phyloP scores from a whole-genome alignment of 2,329 filamentous ascomycete genomes.

The Trichoderma semiorbis region DNA sequence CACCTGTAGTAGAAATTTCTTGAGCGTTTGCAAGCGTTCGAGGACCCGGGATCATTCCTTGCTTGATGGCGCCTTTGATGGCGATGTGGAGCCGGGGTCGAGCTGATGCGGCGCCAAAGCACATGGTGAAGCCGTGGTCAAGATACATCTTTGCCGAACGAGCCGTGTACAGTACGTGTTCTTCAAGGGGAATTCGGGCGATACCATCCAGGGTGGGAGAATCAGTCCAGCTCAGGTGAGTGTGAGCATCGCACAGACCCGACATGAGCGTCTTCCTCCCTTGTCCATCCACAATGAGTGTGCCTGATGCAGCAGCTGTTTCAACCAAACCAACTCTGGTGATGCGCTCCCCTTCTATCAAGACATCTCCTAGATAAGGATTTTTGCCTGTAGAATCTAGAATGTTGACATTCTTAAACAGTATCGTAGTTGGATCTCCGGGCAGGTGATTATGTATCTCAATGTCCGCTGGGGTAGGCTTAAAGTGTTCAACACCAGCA shows the following conservation, averaged over 20 bases:
- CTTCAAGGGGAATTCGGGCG: too few species aligned
- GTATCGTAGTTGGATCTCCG: background rate
- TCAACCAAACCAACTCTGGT: too few species aligned
- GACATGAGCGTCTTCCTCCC: background rate
- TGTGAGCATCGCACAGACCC: background rate
- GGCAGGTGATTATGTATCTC: background rate
- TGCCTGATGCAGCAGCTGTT: background rate
- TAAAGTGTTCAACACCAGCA: background rate
- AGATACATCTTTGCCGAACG: too few species aligned
- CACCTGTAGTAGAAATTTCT: background rate
- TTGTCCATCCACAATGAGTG: background rate
- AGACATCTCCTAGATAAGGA: too few species aligned
- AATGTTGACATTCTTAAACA: too few species aligned
- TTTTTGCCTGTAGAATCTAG: too few species aligned
- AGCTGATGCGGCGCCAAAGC: too few species aligned
- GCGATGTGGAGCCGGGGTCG: background rate
- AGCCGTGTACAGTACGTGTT: too few species aligned
- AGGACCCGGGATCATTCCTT: background rate
- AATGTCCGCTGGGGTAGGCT: background rate
- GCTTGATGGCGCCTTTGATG: background rate
- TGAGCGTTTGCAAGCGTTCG: background rate
- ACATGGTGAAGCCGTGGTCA: too few species aligned
- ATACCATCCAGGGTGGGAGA: background rate
- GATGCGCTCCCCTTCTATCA: too few species aligned
- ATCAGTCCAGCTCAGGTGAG: background rate